A percentile compares a stretch with the other conserved stretches of the same genome.
phyloP scores from a whole-genome alignment of 2,329 filamentous ascomycete species.

The Fusarium pseudoanthophilum region DNA sequence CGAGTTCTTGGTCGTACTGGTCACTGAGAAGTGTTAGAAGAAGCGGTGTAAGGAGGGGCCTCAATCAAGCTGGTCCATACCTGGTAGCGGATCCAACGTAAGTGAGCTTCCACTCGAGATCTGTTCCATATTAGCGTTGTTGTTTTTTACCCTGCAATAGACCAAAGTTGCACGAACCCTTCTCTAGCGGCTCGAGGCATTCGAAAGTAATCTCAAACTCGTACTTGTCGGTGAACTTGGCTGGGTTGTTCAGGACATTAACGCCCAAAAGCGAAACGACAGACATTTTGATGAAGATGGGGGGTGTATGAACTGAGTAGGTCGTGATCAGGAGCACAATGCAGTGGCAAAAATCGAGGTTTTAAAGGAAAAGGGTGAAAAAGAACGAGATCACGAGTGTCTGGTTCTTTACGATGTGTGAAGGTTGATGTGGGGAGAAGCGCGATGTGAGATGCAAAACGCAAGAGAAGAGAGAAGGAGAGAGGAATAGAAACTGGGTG shows the following conservation, averaged over 20 bases:
- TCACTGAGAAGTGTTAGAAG: constrained; percentile 65
- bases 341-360: background rate
- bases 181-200: constrained; percentile 92
- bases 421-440: constrained; percentile 13
- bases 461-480: background rate
- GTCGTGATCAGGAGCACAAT: constrained; percentile 5
- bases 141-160: background rate
- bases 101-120: constrained; percentile 99
- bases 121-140: constrained; percentile 58
- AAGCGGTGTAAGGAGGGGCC: constrained; percentile 26
- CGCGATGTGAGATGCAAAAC: constrained; percentile 13
- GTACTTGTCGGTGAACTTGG: constrained; percentile 91
- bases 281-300: constrained; percentile 72
- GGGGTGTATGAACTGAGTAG: background rate
- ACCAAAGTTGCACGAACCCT: constrained; percentile 67
- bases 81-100: constrained; percentile 98
- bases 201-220: constrained; percentile 99
- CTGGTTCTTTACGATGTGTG: constrained; percentile 11
- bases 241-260: constrained; percentile 96
- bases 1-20: constrained; percentile 98
- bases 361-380: background rate
- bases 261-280: constrained; percentile 96
- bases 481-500: constrained; percentile 12
- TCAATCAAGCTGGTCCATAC: constrained; percentile 63
- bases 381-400: background rate